These are phyloP conservation scores for Asterella californica DNA, from an alignment of 225 moss, liverwort and hornwort genomes.

Conservation along the genomic window DNA sequence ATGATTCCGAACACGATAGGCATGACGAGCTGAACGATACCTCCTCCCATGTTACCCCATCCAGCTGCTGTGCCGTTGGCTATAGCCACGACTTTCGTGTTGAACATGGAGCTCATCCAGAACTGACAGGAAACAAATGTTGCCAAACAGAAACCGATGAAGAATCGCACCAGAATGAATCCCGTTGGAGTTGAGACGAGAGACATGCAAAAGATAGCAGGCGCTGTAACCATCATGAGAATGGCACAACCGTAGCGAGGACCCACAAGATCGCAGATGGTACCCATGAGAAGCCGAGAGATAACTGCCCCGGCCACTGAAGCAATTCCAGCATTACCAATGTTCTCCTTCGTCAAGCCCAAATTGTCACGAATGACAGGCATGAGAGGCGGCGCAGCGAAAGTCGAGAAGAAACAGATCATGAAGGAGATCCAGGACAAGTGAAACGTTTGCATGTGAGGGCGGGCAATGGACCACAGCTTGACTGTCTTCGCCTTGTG, in stretches of 20 bases:
- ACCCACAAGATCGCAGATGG: slow-evolving; percentile 72
- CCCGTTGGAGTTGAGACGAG: slow-evolving; percentile 40
- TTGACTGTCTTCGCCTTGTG: slow-evolving; percentile 75
- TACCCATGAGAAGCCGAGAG: slow-evolving; percentile 76
- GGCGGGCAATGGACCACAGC: slow-evolving; percentile 51
- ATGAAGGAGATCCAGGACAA: slow-evolving; percentile 83
- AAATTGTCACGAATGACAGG: slow-evolving; percentile 83
- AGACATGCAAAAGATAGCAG: slow-evolving; percentile 72
- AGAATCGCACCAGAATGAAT: slow-evolving; percentile 72
- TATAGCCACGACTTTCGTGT: slow-evolving; percentile 69
- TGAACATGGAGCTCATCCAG: slow-evolving; percentile 98
- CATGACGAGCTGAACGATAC: slow-evolving; percentile 85
- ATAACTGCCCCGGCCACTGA: slow-evolving; percentile 67
- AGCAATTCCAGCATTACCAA: slow-evolving; percentile 70
- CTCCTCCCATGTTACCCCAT: slow-evolving; percentile 87
- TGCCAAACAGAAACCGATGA: slow-evolving; percentile 79
- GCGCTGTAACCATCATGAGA: slow-evolving; percentile 60
- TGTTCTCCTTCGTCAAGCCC: slow-evolving; percentile 52
- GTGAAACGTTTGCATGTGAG: slow-evolving; percentile 82
- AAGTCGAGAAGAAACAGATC: slow-evolving; percentile 77
- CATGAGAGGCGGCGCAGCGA: slow-evolving; percentile 84
- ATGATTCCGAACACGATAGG: slow-evolving; percentile 69
- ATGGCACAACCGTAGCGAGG: slow-evolving; percentile 80
- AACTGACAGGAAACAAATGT: slow-evolving; percentile 88
- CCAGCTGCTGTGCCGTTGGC: slow-evolving; percentile 81